Base-by-base conservation (phyloP, 2,329 filamentous ascomycete genomes). In the Zelopaecilomyces penicillatus region DNA sequence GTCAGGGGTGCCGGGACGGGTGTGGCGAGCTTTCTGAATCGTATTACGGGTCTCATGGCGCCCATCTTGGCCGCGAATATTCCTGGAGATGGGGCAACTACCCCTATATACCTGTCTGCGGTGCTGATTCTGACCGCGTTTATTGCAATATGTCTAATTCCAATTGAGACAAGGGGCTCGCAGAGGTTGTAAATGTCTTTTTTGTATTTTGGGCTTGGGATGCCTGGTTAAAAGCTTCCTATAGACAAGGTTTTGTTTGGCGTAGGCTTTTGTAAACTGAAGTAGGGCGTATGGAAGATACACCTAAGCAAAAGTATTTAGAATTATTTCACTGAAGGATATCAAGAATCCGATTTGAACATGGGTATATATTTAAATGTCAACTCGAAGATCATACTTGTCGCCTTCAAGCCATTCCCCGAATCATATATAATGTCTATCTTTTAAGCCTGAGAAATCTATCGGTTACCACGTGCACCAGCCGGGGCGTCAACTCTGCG, bases 1-100 rank as follows among this genome's bases (percentile, higher is more conserved):
- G 78, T 83, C 26, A 70, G 85, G 30, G 85, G 84, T 5, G 85
- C 83, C 0, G 85, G 83, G 5, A 84, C 80, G 0, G 85, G 84
- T 36, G 82, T 88, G 39, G 78, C 80, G 26, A 84, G 79, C 57
- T 84, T 85, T 57, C 62, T 87, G 48, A 88, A 87, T 60, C 70
- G 84, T 33, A 58, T 83, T 35, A 76, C 77, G 5, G 84, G 85
- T 5, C 67, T 88, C 8, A 69, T 80, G 54, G 84, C 84, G 1
- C 84, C 85, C 0, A 69, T 88, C 8, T 66, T 88, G 28, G 84
- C 84, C 2, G 77, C 78, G 0, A 80, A 68, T 12, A 62, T 77
- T 32, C 76, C 76, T 0, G 76, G 76, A 1, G 74, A 80, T 48
- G 76, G 78, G 6, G 70, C 75, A 10, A 76, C 71, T 37, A 65